Conservation (phyloP, 73 alveolate species). For the Breviolum minutum region DNA sequence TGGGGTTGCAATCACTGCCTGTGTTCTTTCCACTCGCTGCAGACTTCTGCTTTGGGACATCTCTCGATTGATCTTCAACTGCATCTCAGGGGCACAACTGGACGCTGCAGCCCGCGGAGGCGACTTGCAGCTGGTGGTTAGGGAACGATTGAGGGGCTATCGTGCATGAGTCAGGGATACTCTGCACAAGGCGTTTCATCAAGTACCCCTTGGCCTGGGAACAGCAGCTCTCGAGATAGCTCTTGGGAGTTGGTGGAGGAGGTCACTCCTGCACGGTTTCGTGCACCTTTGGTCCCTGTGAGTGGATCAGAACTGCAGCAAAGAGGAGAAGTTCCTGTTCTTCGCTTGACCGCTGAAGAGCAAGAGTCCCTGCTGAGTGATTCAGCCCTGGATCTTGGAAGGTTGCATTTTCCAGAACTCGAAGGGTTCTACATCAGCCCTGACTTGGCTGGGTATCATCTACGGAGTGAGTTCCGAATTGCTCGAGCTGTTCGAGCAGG, state of each 20-base stretch:
- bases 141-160: not conserved
- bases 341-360: not conserved
- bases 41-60: not conserved
- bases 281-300: not conserved
- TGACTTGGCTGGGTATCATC: not conserved
- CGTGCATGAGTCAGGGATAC: not conserved
- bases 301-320: not conserved
- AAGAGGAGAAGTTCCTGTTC: not conserved
- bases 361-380: not conserved
- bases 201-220: not conserved
- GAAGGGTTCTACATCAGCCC: not conserved
- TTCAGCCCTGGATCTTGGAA: not conserved
- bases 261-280: not conserved
- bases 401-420: too few relatives aligned
- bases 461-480: not conserved
- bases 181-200: not conserved
- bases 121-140: not conserved
- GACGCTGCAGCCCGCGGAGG: not conserved
- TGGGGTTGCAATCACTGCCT: not conserved
- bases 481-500: slow-evolving; percentile 1
- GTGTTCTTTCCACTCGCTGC: not conserved
- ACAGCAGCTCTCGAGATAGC: too few relatives aligned
- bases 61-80: not conserved
- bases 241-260: not conserved
- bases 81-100: not conserved